These are phyloP conservation scores for Salix dunnii DNA, from an alignment of 345 rosid species.

Conservation along the genomic window DNA sequence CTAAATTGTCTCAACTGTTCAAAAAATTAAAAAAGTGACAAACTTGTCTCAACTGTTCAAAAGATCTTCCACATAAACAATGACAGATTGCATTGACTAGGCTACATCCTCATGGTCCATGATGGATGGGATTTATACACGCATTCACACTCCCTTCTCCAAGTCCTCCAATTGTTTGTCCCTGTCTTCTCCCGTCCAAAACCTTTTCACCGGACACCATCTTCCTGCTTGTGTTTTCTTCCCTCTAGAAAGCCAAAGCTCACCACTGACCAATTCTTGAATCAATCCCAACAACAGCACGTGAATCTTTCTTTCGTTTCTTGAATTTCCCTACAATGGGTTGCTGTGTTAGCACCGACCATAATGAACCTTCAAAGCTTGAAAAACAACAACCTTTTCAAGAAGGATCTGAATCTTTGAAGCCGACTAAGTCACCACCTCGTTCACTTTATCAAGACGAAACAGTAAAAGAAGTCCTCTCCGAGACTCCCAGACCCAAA, in stretches of 20 bases:
- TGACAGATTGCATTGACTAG: not conserved
- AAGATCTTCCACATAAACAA: not conserved
- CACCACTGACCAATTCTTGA: not conserved
- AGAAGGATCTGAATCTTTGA: conserved; percentile 11
- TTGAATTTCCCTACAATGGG: conserved; percentile 46
- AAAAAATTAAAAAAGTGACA: too few species aligned
- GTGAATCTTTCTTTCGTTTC: not conserved
- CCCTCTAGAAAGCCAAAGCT: not conserved
- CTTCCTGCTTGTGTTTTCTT: not conserved
- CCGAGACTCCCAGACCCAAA: conserved; percentile 47
- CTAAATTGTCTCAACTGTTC: not conserved
- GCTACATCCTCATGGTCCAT: not conserved
- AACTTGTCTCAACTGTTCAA: not conserved
- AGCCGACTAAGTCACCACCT: conserved; percentile 51
- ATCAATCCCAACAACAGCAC: not conserved
- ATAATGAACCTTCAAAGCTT: conserved; percentile 1
- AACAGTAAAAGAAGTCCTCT: conserved; percentile 75
- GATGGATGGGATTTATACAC: not conserved
- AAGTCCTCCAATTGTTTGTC: not conserved
- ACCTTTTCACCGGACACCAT: not conserved
- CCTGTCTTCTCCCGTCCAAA: not conserved
- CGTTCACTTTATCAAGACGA: conserved; percentile 52
- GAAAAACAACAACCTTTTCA: conserved; percentile 10
- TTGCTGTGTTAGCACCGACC: conserved; percentile 58
- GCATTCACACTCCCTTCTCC: not conserved